These are phyloP conservation scores for Suillus decipiens DNA, from an alignment of 768 basidiomycete species.

Conservation along the genomic window DNA sequence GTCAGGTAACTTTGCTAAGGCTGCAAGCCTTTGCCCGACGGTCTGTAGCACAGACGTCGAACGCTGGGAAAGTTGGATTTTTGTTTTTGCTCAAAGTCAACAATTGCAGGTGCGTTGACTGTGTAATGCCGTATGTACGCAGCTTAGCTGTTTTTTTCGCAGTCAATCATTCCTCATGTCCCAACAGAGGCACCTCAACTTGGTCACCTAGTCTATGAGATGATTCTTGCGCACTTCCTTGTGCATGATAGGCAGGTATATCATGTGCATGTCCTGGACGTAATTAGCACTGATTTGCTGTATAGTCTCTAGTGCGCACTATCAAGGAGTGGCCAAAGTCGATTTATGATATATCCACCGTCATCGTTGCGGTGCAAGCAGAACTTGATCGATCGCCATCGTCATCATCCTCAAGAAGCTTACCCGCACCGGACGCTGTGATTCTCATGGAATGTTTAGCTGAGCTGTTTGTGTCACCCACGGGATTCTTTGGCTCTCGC, in stretches of 20 bases:
- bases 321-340: slow-evolving; percentile 88
- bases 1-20: slow-evolving; percentile 67
- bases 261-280: slow-evolving; percentile 1
- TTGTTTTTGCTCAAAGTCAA: slow-evolving; percentile 79
- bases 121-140: neutral
- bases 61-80: slow-evolving; percentile 97
- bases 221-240: slow-evolving; percentile 89
- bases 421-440: slow-evolving; percentile 47
- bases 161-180: slow-evolving; percentile 88
- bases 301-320: slow-evolving; percentile 71
- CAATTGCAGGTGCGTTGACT: slow-evolving; percentile 65
- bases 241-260: slow-evolving; percentile 72
- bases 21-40: slow-evolving; percentile 80
- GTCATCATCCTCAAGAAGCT: slow-evolving; percentile 46
- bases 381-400: slow-evolving; percentile 69
- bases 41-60: slow-evolving; percentile 79
- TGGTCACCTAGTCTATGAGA: slow-evolving; percentile 87
- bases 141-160: slow-evolving; percentile 8
- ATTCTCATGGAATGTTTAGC: slow-evolving; percentile 93
- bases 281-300: neutral
- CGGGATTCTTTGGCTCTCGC: neutral
- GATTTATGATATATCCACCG: slow-evolving; percentile 86
- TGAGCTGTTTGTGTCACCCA: slow-evolving; percentile 62
- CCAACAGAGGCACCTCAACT: slow-evolving; percentile 84
- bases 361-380: slow-evolving; percentile 86